Evolutionary conservation across 1,284 basidiomycete species (phyloP).

Genomic region (Leccinum fallax): DNA sequence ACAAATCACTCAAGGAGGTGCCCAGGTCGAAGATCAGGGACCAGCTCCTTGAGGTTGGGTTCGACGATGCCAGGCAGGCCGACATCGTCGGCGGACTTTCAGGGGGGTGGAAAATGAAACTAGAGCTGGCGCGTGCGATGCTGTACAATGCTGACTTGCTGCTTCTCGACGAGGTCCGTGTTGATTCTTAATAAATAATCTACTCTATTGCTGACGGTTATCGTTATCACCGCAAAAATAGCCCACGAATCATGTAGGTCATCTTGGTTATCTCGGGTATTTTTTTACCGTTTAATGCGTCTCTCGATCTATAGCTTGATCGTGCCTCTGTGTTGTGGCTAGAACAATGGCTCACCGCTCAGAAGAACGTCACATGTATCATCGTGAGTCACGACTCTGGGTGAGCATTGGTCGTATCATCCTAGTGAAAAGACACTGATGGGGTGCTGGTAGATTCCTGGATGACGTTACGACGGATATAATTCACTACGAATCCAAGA

Average conservation of each 20-base stretch:
- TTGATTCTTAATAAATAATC: constrained; percentile 24
- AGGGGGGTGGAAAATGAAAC: constrained; percentile 99
- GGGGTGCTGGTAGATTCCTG: constrained; percentile 66
- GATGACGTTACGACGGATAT: constrained; percentile 98
- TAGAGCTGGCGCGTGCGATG: constrained; percentile 93
- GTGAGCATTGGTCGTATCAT: constrained; percentile 45
- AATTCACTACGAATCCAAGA: constrained; percentile 97
- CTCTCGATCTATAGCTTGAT: constrained; percentile 63
- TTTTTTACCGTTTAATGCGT: constrained; percentile 25
- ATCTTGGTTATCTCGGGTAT: constrained; percentile 16
- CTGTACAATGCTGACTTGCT: constrained; percentile 94
- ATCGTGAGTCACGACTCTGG: constrained; percentile 98
- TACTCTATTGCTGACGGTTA: constrained; percentile 21
- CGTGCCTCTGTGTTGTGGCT: constrained; percentile 92
- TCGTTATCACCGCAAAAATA: constrained; percentile 39
- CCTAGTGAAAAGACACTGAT: constrained; percentile 17
- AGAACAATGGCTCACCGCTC: constrained; percentile 84
- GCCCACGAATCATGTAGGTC: constrained; percentile 90
- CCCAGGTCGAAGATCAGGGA: constrained; percentile 71
- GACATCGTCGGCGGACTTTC: constrained; percentile 90
- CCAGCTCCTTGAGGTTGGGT: constrained; percentile 87
- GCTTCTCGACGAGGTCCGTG: constrained; percentile 77
- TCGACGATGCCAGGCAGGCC: constrained; percentile 84
- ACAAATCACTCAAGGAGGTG: constrained; percentile 61
- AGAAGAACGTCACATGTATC: constrained; percentile 87